Evolutionary conservation across 331 rosid species (phyloP).

Genomic region (Telfairia occidentalis): DNA sequence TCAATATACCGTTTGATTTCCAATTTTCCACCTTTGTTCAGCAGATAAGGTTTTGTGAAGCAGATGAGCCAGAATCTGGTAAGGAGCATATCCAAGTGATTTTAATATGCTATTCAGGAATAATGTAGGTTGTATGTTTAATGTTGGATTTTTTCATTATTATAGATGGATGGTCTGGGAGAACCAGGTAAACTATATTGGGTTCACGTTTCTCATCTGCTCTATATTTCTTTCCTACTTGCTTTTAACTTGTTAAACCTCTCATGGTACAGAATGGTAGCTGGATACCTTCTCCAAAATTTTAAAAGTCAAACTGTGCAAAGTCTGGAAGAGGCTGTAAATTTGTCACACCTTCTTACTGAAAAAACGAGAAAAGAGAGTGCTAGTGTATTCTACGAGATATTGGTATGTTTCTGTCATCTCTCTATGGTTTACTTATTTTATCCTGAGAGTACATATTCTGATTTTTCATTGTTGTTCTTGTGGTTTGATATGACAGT

Average conservation of each 20-base stretch:
- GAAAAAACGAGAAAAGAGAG: constrained; percentile 41
- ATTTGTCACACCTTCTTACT: constrained; percentile 30
- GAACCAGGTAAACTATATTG: constrained; percentile 50
- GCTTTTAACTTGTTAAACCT: constrained; percentile 13
- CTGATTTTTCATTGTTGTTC: not conserved
- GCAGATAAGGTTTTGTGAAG: constrained; percentile 34
- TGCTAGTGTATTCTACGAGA: constrained; percentile 68
- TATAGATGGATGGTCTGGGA: constrained; percentile 58
- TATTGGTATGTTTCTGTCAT: constrained; percentile 45
- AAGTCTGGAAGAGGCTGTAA: constrained; percentile 25
- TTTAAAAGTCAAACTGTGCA: constrained; percentile 25
- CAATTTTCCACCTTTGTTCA: constrained; percentile 10
- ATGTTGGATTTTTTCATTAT: constrained; percentile 19
- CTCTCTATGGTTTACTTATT: not conserved
- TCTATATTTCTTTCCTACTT: constrained; percentile 12
- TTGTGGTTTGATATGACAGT: not conserved
- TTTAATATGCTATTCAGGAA: constrained; percentile 12
- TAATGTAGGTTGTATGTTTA: constrained; percentile 8
- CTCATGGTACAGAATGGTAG: constrained; percentile 40
- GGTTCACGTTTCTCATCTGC: not conserved
- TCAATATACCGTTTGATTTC: not conserved
- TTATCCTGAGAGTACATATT: not conserved
- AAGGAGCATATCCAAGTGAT: constrained; percentile 30
- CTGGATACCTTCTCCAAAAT: constrained; percentile 32
- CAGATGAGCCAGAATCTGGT: constrained; percentile 27